phyloP scores from a whole-genome alignment of 1,284 basidiomycete genomes.

The Agroathelia rolfsii region DNA sequence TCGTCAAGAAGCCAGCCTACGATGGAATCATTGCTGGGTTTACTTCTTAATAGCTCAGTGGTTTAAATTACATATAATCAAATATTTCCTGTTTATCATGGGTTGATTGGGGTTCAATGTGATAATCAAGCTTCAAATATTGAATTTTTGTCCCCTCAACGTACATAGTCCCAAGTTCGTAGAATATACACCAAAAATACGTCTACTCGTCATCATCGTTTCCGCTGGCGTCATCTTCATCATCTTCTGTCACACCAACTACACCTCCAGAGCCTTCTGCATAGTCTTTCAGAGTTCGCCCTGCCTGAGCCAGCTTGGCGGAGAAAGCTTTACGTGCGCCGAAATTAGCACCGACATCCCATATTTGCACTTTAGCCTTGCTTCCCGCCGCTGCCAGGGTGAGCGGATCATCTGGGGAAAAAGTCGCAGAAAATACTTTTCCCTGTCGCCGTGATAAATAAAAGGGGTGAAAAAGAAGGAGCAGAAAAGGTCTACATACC shows the following conservation, averaged over 20 bases:
- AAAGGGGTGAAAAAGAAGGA: constrained; percentile 7
- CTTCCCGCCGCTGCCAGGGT: constrained; percentile 92
- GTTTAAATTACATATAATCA: no score
- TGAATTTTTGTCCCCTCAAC: no score
- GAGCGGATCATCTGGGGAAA: constrained; percentile 91
- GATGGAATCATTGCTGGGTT: constrained; percentile 4
- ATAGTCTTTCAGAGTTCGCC: constrained; percentile 49
- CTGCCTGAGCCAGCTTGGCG: constrained; percentile 60
- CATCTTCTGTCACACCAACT: constrained; percentile 59
- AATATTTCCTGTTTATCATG: no score
- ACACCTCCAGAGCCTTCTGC: constrained; percentile 46
- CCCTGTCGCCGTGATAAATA: constrained; percentile 42
- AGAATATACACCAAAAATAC: constrained; percentile 10
- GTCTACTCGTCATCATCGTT: constrained; percentile 24
- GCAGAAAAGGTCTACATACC: constrained; percentile 37
- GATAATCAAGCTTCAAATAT: no score
- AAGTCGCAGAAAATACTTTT: constrained; percentile 87
- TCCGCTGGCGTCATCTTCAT: constrained; percentile 44
- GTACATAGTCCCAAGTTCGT: no score
- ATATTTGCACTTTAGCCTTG: constrained; percentile 87
- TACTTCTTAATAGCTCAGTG: no score
- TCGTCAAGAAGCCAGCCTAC: constrained; percentile 6
- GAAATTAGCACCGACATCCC: constrained; percentile 79
- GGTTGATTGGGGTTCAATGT: no score
- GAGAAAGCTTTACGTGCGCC: constrained; percentile 76